These are phyloP conservation scores for Aspergillus floridensis DNA, from an alignment of 2,329 filamentous ascomycete species.

Conservation along the genomic window DNA sequence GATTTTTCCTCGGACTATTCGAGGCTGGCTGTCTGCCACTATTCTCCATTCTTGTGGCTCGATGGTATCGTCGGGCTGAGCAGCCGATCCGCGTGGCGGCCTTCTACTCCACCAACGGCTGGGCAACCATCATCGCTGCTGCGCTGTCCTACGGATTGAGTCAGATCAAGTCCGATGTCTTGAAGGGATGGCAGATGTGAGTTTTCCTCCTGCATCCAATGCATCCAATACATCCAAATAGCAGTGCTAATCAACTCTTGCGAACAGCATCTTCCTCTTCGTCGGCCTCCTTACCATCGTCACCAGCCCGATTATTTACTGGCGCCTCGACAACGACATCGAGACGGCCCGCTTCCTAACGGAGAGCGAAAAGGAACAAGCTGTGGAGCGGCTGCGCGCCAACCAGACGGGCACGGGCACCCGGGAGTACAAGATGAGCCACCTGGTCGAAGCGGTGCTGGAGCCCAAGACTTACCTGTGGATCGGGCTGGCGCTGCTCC, in stretches of 20 bases:
- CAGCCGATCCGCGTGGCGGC: conserved; percentile 62
- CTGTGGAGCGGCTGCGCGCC: conserved; percentile 50
- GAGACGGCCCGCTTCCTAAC: conserved; percentile 50
- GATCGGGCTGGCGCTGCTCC: conserved; percentile 58
- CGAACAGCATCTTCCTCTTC: conserved; percentile 57
- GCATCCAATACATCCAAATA: not conserved
- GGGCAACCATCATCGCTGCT: conserved; percentile 57
- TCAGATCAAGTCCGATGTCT: conserved; percentile 47
- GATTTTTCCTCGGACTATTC: conserved; percentile 54
- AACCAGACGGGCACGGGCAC: conserved; percentile 50
- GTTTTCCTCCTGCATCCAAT: conserved; percentile 1
- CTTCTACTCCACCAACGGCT: conserved; percentile 65
- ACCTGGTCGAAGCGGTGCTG: conserved; percentile 42
- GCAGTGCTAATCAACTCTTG: not conserved
- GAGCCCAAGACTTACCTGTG: conserved; percentile 58
- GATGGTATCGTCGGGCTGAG: conserved; percentile 53
- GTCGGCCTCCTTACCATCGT: conserved; percentile 60
- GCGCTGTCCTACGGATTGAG: conserved; percentile 57
- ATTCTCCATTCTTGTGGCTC: conserved; percentile 46
- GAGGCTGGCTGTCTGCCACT: conserved; percentile 52
- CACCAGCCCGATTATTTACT: conserved; percentile 59
- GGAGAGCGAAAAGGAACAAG: conserved; percentile 47
- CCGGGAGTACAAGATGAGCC: conserved; percentile 47
- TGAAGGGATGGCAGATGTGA: conserved; percentile 53
- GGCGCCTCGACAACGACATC: conserved; percentile 58